phyloP scores from a whole-genome alignment of 495 filamentous ascomycete genomes.

The Haplographium delicatum region DNA sequence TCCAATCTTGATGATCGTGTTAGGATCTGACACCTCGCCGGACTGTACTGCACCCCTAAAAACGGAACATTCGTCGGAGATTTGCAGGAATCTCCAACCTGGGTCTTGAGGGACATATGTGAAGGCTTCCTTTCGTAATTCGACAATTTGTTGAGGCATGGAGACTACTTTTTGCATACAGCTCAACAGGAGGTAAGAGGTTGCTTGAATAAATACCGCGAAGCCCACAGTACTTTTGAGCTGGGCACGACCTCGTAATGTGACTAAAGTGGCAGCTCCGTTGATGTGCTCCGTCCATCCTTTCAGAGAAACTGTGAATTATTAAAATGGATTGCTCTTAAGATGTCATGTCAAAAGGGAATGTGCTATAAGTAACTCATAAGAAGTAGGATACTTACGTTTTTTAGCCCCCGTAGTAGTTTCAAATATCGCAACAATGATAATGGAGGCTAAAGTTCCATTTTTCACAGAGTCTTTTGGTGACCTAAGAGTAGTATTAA shows the following conservation, averaged over 20 bases:
- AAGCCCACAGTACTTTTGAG: constrained; percentile 45
- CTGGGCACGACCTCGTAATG: constrained; percentile 49
- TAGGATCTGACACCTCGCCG: constrained; percentile 32
- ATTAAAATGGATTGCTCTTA: neutral
- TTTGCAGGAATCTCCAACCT: constrained; percentile 25
- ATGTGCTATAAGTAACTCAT: neutral
- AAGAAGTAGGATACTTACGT: neutral
- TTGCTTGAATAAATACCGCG: constrained; percentile 52
- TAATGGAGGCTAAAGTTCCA: constrained; percentile 52
- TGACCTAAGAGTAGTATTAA: constrained; percentile 48
- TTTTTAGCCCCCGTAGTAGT: constrained; percentile 42
- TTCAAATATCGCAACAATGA: constrained; percentile 52
- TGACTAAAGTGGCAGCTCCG: constrained; percentile 51
- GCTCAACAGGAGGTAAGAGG: constrained; percentile 36
- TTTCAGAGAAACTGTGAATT: constrained; percentile 32
- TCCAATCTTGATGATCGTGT: constrained; percentile 39
- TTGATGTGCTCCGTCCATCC: constrained; percentile 56
- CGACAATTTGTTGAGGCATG: constrained; percentile 30
- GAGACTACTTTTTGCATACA: constrained; percentile 34
- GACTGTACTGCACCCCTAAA: constrained; percentile 40
- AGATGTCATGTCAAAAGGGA: neutral
- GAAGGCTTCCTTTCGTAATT: constrained; percentile 29
- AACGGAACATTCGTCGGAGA: constrained; percentile 36
- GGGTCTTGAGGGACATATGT: constrained; percentile 18
- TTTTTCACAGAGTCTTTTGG: constrained; percentile 51